Evolutionary conservation across 495 filamentous ascomycete genomes (phyloP).

Genomic region (Podospora fimiseda): DNA sequence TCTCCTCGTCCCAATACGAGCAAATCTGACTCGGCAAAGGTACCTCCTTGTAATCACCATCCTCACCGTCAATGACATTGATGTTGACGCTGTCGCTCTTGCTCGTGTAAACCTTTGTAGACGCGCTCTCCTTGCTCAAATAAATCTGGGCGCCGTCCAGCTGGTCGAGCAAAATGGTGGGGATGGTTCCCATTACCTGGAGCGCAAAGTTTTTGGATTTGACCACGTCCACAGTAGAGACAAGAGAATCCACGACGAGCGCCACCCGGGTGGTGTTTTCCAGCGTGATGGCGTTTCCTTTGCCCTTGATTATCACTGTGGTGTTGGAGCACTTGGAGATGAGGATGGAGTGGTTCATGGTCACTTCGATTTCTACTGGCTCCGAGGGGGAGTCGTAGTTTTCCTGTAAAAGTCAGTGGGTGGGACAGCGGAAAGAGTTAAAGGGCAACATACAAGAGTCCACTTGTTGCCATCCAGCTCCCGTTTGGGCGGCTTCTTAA

Average conservation of each 20-base stretch:
- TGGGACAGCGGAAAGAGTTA: neutral
- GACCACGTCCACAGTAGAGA: conserved; percentile 88
- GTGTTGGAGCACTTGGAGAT: conserved; percentile 85
- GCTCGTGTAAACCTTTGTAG: conserved; percentile 77
- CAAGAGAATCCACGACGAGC: conserved; percentile 81
- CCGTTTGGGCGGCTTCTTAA: conserved; percentile 87
- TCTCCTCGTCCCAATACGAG: conserved; percentile 58
- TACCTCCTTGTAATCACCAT: conserved; percentile 75
- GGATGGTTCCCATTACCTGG: conserved; percentile 75
- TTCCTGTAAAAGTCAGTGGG: conserved; percentile 47
- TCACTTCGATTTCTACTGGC: conserved; percentile 68
- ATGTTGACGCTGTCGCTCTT: conserved; percentile 82
- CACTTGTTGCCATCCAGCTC: conserved; percentile 94
- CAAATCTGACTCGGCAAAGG: conserved; percentile 86
- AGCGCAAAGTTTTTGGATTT: conserved; percentile 88
- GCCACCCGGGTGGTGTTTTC: conserved; percentile 82
- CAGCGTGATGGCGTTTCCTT: conserved; percentile 89
- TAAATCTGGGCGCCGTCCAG: conserved; percentile 86
- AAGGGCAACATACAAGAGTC: conserved; percentile 54
- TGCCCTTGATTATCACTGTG: conserved; percentile 82
- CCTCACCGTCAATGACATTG: conserved; percentile 63
- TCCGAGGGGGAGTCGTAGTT: conserved; percentile 76
- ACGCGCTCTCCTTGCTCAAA: conserved; percentile 67
- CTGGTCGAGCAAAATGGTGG: conserved; percentile 85
- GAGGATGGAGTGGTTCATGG: conserved; percentile 81